These are phyloP conservation scores for Penicillium taxi DNA, from an alignment of 495 filamentous ascomycete genomes.

Conservation along the genomic window DNA sequence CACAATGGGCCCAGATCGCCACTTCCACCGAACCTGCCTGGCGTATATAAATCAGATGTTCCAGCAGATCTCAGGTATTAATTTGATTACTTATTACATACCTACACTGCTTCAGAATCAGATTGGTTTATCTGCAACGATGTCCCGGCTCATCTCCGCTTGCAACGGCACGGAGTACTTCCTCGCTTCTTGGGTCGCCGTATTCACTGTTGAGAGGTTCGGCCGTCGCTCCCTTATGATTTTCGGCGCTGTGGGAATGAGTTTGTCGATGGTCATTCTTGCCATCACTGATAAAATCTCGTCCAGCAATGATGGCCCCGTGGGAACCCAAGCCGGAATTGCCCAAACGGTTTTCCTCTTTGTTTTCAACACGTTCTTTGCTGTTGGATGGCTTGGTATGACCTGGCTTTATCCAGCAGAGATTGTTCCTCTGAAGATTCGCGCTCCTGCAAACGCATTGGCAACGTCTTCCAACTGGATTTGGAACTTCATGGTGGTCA, in stretches of 20 bases:
- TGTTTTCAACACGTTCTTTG: conserved; percentile 71
- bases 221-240: conserved; percentile 67
- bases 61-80: conserved; percentile 71
- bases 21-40: conserved; percentile 63
- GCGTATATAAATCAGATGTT: conserved; percentile 74
- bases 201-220: conserved; percentile 61
- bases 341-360: conserved; percentile 58
- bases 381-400: conserved; percentile 71
- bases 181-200: conserved; percentile 60
- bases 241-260: conserved; percentile 63
- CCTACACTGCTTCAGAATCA: conserved; percentile 54
- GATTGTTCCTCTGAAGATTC: conserved; percentile 58
- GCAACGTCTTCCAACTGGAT: conserved; percentile 60
- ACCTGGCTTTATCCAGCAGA: conserved; percentile 63
- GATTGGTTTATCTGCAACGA: conserved; percentile 45
- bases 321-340: conserved; percentile 33
- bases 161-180: conserved; percentile 71
- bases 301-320: conserved; percentile 14
- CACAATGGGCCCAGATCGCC: conserved; percentile 61
- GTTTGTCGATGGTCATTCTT: conserved; percentile 58
- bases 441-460: conserved; percentile 58
- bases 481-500: conserved; percentile 52
- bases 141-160: conserved; percentile 61
- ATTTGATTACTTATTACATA: conserved; percentile 68
- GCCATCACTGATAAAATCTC: conserved; percentile 39